Conservation (phyloP, 345 rosid genomes). For the Populus pruinosa region DNA sequence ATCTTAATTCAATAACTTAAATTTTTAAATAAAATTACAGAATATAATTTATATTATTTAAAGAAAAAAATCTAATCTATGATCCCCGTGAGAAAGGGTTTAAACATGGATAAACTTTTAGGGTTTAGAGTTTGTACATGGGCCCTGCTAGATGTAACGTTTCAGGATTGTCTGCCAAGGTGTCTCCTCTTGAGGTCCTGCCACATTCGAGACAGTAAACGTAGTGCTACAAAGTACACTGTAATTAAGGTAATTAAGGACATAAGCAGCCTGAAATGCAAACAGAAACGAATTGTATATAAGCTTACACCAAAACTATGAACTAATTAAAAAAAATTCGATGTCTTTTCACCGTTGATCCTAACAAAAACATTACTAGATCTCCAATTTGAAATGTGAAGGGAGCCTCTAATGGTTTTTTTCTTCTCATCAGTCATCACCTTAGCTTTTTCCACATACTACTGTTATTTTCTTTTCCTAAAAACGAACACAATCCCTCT, state of each 20-base stretch:
- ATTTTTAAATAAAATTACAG: no score
- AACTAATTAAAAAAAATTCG: neutral
- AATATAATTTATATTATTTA: no score
- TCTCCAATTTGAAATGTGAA: conserved; percentile 27
- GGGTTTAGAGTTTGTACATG: conserved; percentile 32
- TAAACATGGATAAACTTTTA: neutral
- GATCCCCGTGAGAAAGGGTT: neutral
- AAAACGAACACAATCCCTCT: no score
- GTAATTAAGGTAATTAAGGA: conserved; percentile 51
- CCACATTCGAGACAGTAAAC: conserved; percentile 51
- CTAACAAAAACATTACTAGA: conserved; percentile 35
- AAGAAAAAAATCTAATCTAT: no score
- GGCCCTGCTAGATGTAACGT: conserved; percentile 41
- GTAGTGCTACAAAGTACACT: conserved; percentile 46
- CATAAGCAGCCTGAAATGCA: conserved; percentile 36
- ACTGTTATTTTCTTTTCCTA: neutral
- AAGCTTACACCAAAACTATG: neutral
- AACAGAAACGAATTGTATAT: neutral
- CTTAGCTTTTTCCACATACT: conserved; percentile 47
- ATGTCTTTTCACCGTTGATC: conserved; percentile 37
- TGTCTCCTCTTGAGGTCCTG: conserved; percentile 51
- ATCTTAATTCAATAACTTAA: no score
- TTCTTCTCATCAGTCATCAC: conserved; percentile 51
- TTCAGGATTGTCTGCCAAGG: conserved; percentile 41
- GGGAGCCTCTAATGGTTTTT: conserved; percentile 6